phyloP scores from a whole-genome alignment of 345 rosid species.

The Pistacia atlantica region DNA sequence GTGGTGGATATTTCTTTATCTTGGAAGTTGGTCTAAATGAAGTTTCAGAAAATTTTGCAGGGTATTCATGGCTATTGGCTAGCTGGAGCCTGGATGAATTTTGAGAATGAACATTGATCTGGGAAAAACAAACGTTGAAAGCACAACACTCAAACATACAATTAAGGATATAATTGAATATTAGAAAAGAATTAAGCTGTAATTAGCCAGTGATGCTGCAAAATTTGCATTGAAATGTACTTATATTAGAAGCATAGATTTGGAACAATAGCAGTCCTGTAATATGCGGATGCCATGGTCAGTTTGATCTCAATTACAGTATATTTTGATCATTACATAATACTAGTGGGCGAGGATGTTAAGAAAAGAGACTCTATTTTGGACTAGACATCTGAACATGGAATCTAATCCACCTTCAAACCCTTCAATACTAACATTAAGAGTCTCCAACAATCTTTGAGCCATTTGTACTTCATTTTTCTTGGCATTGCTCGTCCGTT shows the following conservation, averaged over 20 bases:
- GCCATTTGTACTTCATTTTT: constrained; percentile 21
- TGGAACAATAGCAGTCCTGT: constrained; percentile 22
- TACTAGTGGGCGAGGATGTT: constrained; percentile 41
- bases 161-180: not conserved
- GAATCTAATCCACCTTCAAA: constrained; percentile 50
- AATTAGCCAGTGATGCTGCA: not conserved
- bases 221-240: not conserved
- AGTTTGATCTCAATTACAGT: not conserved
- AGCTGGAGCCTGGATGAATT: no score
- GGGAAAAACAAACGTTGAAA: no score
- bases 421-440: constrained; percentile 38
- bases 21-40: no score
- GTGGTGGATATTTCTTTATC: no score
- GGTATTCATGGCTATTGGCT: no score
- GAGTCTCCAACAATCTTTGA: constrained; percentile 30
- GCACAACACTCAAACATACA: not conserved
- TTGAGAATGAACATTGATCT: no score
- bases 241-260: not conserved
- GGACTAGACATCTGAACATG: constrained; percentile 46
- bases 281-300: constrained; percentile 22
- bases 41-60: no score
- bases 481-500: constrained; percentile 10
- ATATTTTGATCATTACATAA: not conserved
- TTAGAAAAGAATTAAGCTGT: not conserved
- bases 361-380: constrained; percentile 53